Percentiles rank a stretch among this genome's conserved stretches.
These are phyloP conservation scores for Cercospora berteroae DNA, from an alignment of 2,329 filamentous ascomycete species.

Conservation along the genomic window DNA sequence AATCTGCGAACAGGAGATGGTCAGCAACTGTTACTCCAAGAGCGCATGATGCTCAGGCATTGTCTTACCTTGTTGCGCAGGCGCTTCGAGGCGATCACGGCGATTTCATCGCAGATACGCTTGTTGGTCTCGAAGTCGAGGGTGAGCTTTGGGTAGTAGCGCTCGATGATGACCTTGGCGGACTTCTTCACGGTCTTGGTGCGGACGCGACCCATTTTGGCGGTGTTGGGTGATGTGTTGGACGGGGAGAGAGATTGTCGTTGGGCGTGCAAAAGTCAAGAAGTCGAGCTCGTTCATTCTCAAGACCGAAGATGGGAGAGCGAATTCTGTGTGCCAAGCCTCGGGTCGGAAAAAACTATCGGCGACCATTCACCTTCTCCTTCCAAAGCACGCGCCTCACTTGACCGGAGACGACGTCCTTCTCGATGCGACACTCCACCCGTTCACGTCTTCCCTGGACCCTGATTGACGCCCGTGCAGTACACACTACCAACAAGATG, in stretches of 20 bases:
- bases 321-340: slow-evolving; percentile 7
- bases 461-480: not conserved
- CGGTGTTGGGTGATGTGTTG: slow-evolving; percentile 30
- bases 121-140: slow-evolving; percentile 99
- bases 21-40: not conserved
- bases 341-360: not conserved
- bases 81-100: slow-evolving; percentile 98
- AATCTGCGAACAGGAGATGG: slow-evolving; percentile 58
- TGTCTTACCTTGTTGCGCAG: slow-evolving; percentile 90
- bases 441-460: not conserved
- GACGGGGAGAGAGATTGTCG: slow-evolving; percentile 14
- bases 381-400: not conserved
- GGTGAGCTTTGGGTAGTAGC: slow-evolving; percentile 90
- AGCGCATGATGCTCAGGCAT: not conserved
- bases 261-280: slow-evolving; percentile 11
- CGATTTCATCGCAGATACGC: slow-evolving; percentile 99
- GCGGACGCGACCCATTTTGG: slow-evolving; percentile 57
- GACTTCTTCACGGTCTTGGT: slow-evolving; percentile 72
- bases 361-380: not conserved
- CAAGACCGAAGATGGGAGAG: not conserved
- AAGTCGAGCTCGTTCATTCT: not conserved
- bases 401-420: not conserved
- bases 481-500: not conserved
- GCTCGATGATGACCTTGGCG: slow-evolving; percentile 99
- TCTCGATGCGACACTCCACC: not conserved